Base-by-base conservation (phyloP, 1,284 basidiomycete genomes). In the Thelephora terrestris region DNA sequence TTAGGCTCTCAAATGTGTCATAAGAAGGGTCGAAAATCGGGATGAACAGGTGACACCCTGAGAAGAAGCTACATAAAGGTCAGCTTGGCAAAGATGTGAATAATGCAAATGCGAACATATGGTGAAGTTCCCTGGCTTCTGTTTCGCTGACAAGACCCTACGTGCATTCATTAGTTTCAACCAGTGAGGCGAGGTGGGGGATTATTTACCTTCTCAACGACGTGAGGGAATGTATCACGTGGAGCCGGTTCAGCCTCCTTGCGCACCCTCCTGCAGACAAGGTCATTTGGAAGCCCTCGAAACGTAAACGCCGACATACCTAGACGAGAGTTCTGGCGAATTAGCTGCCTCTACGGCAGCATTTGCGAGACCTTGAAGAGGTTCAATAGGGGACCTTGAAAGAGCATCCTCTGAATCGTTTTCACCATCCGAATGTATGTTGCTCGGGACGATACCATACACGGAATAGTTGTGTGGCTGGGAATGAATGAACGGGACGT, bases 41-140 rank as follows among this genome's bases (percentile, higher is more conserved):
- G 52, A 95, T 91, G 71, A 95, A 95, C 62, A 94, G 79, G 69
- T 95, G 88, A 66, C 91, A 95, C 48, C 92, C 92, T 49, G 86
- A 84, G 71, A 95, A 95, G 74, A 96, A 96, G 58, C 90, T 93
- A 69, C 48, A 59, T 55, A 57, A 63, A 57, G 65, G 58, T 63
- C 58, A 58, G 63, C 55, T 57, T 45, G 10, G 16, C 12, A 20
- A 44, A 3, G 45, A 44, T 18, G 47, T 50, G 16, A 44, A 53
- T 47, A 38, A 51, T 14, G 20, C 3, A 34, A 23, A n/a, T 16
- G 50, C 68, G 63, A 67, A 87, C 85, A 90, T 88, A 65, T 87
- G 81, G 65, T 82, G 88, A 49, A 90, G 73, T 60, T 89, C 85
- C 60, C 83, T 76, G 50, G 86, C 86, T 67, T 90, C 86, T 36